phyloP scores from a whole-genome alignment of 208 protist species.

The Crithidia expoeki region DNA sequence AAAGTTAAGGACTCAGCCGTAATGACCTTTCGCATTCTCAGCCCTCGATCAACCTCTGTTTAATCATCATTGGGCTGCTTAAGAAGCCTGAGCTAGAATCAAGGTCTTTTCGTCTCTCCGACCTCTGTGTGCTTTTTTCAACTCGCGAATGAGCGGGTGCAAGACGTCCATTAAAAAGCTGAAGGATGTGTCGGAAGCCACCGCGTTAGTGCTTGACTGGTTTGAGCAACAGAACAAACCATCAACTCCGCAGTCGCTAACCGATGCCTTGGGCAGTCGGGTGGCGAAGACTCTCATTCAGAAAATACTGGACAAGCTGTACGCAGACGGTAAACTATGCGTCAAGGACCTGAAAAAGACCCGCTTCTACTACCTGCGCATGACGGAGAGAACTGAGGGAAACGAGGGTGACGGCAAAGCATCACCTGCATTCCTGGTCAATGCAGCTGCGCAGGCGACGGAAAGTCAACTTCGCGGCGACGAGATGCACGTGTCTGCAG shows the following conservation, averaged over 20 bases:
- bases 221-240: slow-evolving; percentile 87
- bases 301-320: slow-evolving; percentile 69
- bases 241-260: slow-evolving; percentile 78
- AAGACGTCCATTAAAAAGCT: slow-evolving; percentile 48
- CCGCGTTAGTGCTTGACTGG: slow-evolving; percentile 64
- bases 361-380: slow-evolving; percentile 68
- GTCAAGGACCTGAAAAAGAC: slow-evolving; percentile 86
- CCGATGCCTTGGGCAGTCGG: slow-evolving; percentile 85
- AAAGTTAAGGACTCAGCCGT: too few species aligned
- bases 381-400: not conserved
- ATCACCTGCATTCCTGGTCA: not conserved
- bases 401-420: not conserved
- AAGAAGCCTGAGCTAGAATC: too few species aligned
- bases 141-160: slow-evolving; percentile 31
- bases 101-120: too few species aligned
- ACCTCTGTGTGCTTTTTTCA: too few species aligned
- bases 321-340: slow-evolving; percentile 49
- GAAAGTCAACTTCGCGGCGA: not conserved
- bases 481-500: not conserved
- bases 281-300: slow-evolving; percentile 77
- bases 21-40: too few species aligned
- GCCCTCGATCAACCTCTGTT: too few species aligned
- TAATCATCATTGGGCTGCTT: too few species aligned
- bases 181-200: slow-evolving; percentile 53
- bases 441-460: not conserved